Evolutionary conservation across 768 basidiomycete genomes (phyloP), one percentile per base, ranked within the genome.

Genomic region (Floccularia luteovirens): DNA sequence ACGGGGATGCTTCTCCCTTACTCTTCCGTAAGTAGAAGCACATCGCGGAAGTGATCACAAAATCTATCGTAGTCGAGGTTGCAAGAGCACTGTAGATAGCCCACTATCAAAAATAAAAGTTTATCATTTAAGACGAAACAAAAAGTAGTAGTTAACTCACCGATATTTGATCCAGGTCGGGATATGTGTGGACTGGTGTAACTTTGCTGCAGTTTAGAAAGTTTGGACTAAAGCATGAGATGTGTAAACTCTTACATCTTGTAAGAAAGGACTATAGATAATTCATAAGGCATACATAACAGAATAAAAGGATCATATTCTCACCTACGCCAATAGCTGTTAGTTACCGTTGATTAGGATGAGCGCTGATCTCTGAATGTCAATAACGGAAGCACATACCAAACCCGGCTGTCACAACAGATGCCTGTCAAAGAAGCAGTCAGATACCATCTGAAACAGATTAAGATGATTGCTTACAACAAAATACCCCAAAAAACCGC

Each of bases 41-140:
- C 61, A 63, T 63, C n/a, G 60, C 56, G 0, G 48, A 43, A 3
- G 61, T 49, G 33, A 72, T 67, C 24, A 67, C 43, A 41, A 72
- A 66, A 41, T 74, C 70, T 43, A 69, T 70, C 16, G 58, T 39
- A 1, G 71, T 72, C 5, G 65, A 58, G 0, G 67, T 58, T 1
- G 62, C 64, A 2, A 72, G 51, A 0, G 69, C 68, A 12, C 63
- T 54, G 21, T 63, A 52, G 36, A 74, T 60, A 1, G 60, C 56
- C 69, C 69, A 72, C 67, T 71, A 20, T 10, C 31, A 28, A 7
- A 2, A 24, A 30, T 24, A 33, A 39, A 8, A 19, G n/a, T 14
- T 12, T 35, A 22, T 31, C 23, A 6, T n/a, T 10, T 16, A 19
- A 31, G 30, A 8, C 14, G 24, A 22, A n/a, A n/a, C n/a, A n/a